Evolutionary conservation across 176 grass and related monocot genomes (phyloP).

Genomic region (Zea luxurians): DNA sequence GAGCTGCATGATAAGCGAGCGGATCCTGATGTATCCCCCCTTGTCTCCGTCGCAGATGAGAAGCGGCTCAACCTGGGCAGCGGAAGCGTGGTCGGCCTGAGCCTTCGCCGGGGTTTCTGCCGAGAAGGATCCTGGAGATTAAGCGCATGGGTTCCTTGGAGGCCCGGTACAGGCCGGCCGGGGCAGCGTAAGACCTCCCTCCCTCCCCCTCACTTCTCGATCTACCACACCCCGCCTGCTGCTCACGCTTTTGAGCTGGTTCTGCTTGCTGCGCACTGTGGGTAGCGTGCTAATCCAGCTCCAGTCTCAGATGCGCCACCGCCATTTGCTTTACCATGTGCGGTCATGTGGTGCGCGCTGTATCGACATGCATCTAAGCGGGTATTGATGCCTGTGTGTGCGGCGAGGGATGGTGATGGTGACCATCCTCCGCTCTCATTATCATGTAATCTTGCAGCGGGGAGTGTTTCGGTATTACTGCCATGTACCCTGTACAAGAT

Average conservation of each 20-base stretch:
- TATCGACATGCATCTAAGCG: conserved; percentile 35
- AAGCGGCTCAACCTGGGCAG: conserved; percentile 39
- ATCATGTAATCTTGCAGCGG: not conserved
- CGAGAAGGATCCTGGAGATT: conserved; percentile 4
- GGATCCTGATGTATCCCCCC: not conserved
- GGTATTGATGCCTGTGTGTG: not conserved
- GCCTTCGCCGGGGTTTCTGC: not conserved
- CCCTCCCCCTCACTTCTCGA: not conserved
- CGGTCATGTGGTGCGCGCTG: conserved; percentile 36
- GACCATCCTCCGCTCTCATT: conserved; percentile 3
- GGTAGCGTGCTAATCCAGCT: conserved; percentile 33
- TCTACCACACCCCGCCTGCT: not conserved
- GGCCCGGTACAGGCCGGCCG: conserved; percentile 62
- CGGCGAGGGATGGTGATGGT: not conserved
- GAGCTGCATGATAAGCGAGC: not conserved
- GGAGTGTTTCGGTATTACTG: not conserved
- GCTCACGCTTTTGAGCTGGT: conserved; percentile 27
- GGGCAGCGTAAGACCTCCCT: conserved; percentile 49
- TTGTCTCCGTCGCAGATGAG: conserved; percentile 48
- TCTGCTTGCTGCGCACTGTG: not conserved
- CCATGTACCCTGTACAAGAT: conserved; percentile 39
- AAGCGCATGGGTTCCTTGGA: conserved; percentile 54
- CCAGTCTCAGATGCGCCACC: conserved; percentile 21
- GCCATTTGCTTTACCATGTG: conserved; percentile 40
- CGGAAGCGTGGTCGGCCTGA: conserved; percentile 36